Evolutionary conservation across 2,329 filamentous ascomycete species (phyloP).

Genomic region (Chaetomium sp.): DNA sequence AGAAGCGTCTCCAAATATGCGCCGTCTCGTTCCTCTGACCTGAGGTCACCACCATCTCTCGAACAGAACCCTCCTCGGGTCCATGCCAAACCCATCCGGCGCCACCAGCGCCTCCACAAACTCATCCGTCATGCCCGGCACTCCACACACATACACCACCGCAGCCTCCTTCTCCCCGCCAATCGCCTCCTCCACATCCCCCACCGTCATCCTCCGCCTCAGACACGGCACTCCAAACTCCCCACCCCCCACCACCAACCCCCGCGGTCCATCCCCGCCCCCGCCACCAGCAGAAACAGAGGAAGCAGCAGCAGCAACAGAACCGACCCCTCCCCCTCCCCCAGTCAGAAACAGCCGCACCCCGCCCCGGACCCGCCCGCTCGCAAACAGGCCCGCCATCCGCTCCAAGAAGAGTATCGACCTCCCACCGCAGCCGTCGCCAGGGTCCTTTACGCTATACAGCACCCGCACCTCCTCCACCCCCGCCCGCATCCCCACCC

Average conservation of each 20-base stretch:
- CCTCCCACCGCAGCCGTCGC: background rate
- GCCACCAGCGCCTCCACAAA: constrained; percentile 55
- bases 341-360: constrained; percentile 54
- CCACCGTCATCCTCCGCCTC: constrained; percentile 46
- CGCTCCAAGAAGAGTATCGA: constrained; percentile 57
- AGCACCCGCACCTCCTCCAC: constrained; percentile 57
- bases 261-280: constrained; percentile 7
- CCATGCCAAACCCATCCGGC: constrained; percentile 35
- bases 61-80: constrained; percentile 38
- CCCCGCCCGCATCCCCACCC: background rate
- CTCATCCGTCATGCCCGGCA: constrained; percentile 69
- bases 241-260: constrained; percentile 26
- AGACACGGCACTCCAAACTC: constrained; percentile 38
- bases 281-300: constrained; percentile 4
- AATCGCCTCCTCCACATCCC: constrained; percentile 48
- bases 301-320: background rate
- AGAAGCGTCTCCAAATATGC: background rate
- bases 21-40: background rate
- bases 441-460: constrained; percentile 56
- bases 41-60: constrained; percentile 46
- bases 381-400: constrained; percentile 47
- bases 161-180: constrained; percentile 44
- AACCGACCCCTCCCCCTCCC: constrained; percentile 20
- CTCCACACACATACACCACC: constrained; percentile 69
- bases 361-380: constrained; percentile 43